Conservation (phyloP, 192 early-diverging fungal genomes). For the Entrophospora sp. region DNA sequence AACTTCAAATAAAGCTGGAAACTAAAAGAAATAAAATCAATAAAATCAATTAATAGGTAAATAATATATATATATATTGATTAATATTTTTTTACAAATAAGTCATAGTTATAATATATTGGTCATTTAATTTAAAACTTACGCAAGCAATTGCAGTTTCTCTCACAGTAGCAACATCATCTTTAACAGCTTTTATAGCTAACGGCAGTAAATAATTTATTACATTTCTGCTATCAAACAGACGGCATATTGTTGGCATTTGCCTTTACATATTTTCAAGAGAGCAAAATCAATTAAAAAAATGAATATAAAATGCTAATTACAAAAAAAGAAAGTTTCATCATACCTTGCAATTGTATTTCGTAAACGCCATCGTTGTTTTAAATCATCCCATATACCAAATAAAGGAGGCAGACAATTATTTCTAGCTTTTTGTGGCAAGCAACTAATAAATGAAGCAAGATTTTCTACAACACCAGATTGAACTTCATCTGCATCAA, state of each 20-base stretch:
- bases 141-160: constrained; percentile 41
- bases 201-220: constrained; percentile 59
- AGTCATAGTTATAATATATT: neutral
- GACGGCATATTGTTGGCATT: constrained; percentile 48
- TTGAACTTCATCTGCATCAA: constrained; percentile 56
- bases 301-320: neutral
- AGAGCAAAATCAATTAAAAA: too few relatives aligned
- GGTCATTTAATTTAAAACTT: constrained; percentile 25
- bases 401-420: constrained; percentile 56
- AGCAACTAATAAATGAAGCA: constrained; percentile 53
- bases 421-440: constrained; percentile 50
- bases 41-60: neutral
- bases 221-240: constrained; percentile 51
- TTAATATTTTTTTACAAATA: too few relatives aligned
- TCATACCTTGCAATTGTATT: constrained; percentile 54
- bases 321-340: too few relatives aligned
- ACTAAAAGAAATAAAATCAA: constrained; percentile 2
- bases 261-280: constrained; percentile 28
- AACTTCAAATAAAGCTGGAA: constrained; percentile 34
- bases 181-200: constrained; percentile 46
- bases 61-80: too few relatives aligned
- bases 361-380: constrained; percentile 59
- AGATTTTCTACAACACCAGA: constrained; percentile 60
- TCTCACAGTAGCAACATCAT: constrained; percentile 43
- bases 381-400: constrained; percentile 59